Evolutionary conservation across 2,329 filamentous ascomycete genomes (phyloP), one percentile per base, ranked within the genome.

Genomic region (Epicoccum sorghinum): DNA sequence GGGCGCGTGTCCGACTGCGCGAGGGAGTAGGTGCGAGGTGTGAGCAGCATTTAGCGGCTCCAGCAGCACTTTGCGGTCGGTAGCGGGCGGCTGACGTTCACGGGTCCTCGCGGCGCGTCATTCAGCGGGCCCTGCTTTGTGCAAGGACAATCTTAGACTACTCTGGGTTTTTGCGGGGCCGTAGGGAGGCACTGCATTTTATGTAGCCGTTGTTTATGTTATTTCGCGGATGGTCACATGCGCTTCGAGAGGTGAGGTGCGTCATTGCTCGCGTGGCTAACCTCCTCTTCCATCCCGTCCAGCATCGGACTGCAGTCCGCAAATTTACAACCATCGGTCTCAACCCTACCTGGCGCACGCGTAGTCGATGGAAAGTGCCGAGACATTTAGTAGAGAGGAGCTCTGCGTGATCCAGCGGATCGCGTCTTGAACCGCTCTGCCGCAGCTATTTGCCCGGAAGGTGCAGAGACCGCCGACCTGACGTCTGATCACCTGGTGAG

Each of bases 31-130:
- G 69, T 72, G 59, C 74, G 74, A 59, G 74, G 71, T 44, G 73
- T 73, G 66, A 77, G 72, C 54, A 77, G 68, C 75, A 77, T 77
- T 67, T 72, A 68, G 62, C 68, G 64, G 58, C 62, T 58, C 55
- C 52, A 60, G 61, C 59, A 59, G 60, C 61, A 60, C 58, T 62
- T 48, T 60, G 37, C 51, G 56, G 56, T 53, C 51, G 56, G 56
- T 53, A 61, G 48, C 47, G 51, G 55, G 58, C 47, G 47, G 47
- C 53, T 57, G 48, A 37, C 45, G 44, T 33, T 32, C 41, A 45
- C 25, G 41, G 41, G 30, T 30, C 42, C 32, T 45, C 37, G 55
- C 45, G 37, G 51, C 51, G 55, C 55, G 48, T 58, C 54, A 53
- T 57, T 18, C 44, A 49, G 47, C 41, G 33, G 42, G 9, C 22